Base-by-base conservation (phyloP, 768 basidiomycete species). In the Lactifluus subvellereus region DNA sequence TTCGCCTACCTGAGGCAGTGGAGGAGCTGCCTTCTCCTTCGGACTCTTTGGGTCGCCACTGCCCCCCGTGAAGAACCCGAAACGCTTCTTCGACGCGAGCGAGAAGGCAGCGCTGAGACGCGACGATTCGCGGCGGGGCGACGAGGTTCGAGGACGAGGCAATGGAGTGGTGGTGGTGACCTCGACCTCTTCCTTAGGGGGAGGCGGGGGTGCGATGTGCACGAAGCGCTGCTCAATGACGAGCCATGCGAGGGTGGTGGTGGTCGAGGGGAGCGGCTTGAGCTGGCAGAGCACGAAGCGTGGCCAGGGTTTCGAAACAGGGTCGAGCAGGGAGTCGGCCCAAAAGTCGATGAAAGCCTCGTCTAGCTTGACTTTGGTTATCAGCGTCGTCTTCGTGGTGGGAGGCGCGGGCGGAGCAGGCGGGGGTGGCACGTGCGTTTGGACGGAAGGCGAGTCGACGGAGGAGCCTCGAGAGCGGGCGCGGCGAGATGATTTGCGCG, bases 261-360 rank as follows among this genome's bases (percentile, higher is more conserved):
- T 61, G 18, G 37, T 69, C 73, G 67, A 68, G 13, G 68, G 50
- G 49, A 68, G 33, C 10, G 77, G 65, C 70, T 84, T 87, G 56
- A 92, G 79, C 71, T 85, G 85, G 72, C 86, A 88, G 14, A 91
- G 71, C 45, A 87, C 80, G 66, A 91, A 89, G 5, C 78, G 74
- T 13, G 88, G 89, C 88, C 86, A 90, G 48, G 75, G 72, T 1
- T 78, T 72, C 0, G 86, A 76, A 61, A 89, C 80, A 18, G 87
- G 83, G 68, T 92, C 89, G 16, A 85, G 74, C 37, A 91, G 70
- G 2, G 88, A 81, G 69, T 92, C 89, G 55, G 79, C 81, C 88
- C 89, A 91, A 70, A 90, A 90, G 72, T 92, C 89, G 58, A 91
- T 74, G 71, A 92, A 91, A 1, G 89, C 88, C 68, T 91, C 89